These are phyloP conservation scores for Solanum chaucha DNA, from an alignment of 257 asterid species.

Conservation along the genomic window DNA sequence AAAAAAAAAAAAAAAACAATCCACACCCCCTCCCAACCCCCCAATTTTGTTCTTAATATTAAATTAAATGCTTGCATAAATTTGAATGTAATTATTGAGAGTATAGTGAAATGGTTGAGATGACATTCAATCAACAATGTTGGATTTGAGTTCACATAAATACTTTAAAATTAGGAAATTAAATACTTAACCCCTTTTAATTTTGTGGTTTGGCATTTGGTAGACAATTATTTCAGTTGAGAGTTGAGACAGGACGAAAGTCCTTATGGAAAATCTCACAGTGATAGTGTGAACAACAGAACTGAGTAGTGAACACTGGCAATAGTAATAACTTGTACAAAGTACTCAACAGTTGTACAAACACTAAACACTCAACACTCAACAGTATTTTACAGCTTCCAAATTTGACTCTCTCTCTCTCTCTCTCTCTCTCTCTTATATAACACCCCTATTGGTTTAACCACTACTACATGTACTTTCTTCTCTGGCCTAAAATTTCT, in stretches of 20 bases:
- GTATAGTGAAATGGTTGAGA: not conserved
- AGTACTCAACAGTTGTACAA: not conserved
- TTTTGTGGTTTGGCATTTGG: not conserved
- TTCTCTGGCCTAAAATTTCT: not conserved
- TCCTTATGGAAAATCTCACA: not conserved
- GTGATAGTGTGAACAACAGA: not conserved
- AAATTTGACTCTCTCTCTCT: slow-evolving; percentile 31
- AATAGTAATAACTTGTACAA: not conserved
- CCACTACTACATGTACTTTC: not conserved
- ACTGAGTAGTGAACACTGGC: not conserved
- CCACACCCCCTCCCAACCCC: not conserved
- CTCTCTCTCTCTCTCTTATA: not conserved
- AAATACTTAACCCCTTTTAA: not conserved
- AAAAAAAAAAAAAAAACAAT: too few relatives aligned
- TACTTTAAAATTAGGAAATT: not conserved
- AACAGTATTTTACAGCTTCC: not conserved
- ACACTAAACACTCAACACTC: not conserved
- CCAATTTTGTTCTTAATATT: not conserved
- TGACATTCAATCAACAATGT: not conserved
- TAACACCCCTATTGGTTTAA: not conserved
- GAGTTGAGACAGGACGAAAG: not conserved
- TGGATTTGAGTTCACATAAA: not conserved
- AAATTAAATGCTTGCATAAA: not conserved
- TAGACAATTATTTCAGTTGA: not conserved
- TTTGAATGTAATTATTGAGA: not conserved